Conservation (phyloP, 768 basidiomycete species). For the Russula virescens region DNA sequence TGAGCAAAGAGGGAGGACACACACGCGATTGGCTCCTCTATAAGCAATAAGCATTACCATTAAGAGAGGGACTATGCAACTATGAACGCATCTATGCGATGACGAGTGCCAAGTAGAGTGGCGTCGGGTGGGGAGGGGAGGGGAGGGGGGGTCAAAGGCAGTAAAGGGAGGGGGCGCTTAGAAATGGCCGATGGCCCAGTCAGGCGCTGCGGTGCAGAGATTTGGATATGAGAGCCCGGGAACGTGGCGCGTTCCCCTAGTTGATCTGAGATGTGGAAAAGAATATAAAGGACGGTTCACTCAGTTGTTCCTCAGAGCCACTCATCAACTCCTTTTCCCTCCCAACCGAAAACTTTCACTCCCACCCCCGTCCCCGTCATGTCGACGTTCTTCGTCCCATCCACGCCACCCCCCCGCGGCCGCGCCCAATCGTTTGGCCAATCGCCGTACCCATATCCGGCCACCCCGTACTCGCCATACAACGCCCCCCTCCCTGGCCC, state of each 20-base stretch:
- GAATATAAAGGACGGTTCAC: slow-evolving; percentile 7
- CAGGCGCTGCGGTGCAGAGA: no score
- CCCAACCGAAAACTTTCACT: background rate
- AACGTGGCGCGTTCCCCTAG: background rate
- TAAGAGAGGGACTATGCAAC: background rate
- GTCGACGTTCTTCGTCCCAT: slow-evolving; percentile 28
- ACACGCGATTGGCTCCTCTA: background rate
- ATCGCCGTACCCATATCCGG: slow-evolving; percentile 21
- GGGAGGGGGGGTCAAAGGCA: background rate
- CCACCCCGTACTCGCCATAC: slow-evolving; percentile 26
- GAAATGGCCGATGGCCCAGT: background rate
- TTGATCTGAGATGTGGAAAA: slow-evolving; percentile 4
- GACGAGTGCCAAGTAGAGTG: background rate
- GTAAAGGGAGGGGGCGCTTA: background rate
- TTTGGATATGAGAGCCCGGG: background rate
- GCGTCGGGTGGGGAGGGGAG: background rate
- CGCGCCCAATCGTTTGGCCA: slow-evolving; percentile 26
- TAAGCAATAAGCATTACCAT: background rate
- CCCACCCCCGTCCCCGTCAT: slow-evolving; percentile 2
- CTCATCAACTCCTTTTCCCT: slow-evolving; percentile 5
- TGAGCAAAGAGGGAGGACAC: background rate
- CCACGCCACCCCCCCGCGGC: slow-evolving; percentile 23
- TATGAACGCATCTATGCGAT: background rate
- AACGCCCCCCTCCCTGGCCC: slow-evolving; percentile 5
- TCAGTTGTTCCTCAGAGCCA: background rate